These are phyloP conservation scores for Cymbopogon citratus DNA, from an alignment of 176 grass and related monocot species.

Conservation along the genomic window DNA sequence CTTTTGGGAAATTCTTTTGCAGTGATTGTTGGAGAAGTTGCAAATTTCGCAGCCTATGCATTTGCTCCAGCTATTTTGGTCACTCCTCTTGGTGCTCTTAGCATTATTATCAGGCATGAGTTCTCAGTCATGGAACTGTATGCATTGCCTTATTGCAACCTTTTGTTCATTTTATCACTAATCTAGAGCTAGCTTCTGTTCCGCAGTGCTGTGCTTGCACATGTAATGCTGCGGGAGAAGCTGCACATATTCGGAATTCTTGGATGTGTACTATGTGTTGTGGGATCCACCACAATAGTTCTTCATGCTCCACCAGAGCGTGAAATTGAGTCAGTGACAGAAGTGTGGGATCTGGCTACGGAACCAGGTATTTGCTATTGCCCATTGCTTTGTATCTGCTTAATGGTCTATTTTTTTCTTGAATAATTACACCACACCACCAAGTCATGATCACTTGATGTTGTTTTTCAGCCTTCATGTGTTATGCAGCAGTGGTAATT, in stretches of 20 bases:
- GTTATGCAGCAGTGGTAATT: constrained; percentile 60
- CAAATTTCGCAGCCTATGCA: constrained; percentile 88
- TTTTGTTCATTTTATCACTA: neutral
- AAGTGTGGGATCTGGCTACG: constrained; percentile 86
- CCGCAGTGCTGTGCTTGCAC: constrained; percentile 63
- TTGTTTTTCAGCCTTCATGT: constrained; percentile 55
- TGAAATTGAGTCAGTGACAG: constrained; percentile 64
- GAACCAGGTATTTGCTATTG: constrained; percentile 66
- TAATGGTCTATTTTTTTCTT: neutral
- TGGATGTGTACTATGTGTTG: constrained; percentile 74
- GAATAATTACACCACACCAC: neutral
- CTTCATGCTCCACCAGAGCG: constrained; percentile 79
- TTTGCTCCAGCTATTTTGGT: constrained; percentile 87
- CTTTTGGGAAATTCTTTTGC: constrained; percentile 14
- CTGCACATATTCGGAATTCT: constrained; percentile 77
- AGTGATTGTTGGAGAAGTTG: constrained; percentile 91
- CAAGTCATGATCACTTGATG: neutral
- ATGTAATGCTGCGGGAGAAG: constrained; percentile 66
- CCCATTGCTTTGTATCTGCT: neutral
- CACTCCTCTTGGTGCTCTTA: constrained; percentile 86
- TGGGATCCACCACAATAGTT: constrained; percentile 84
- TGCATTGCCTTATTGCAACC: neutral
- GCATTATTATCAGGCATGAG: constrained; percentile 79
- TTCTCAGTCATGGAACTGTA: neutral
- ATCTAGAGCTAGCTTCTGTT: neutral